Evolutionary conservation across 2,329 filamentous ascomycete genomes (phyloP).

Genomic region (Aspergillus amoenus): DNA sequence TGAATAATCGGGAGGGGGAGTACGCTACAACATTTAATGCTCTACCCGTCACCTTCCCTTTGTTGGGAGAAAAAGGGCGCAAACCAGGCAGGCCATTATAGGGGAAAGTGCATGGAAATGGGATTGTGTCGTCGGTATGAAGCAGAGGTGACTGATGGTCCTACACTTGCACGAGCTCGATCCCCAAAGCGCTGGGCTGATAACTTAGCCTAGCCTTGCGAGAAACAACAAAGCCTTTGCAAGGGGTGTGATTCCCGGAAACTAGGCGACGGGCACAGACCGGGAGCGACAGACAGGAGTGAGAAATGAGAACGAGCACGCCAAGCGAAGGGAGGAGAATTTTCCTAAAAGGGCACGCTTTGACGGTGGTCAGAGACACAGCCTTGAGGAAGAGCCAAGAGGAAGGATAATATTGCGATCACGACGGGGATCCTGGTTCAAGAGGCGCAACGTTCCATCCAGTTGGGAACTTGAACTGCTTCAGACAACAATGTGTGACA

Average conservation of each 20-base stretch:
- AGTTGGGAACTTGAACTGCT: conserved; percentile 20
- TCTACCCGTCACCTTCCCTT: background rate
- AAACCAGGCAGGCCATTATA: background rate
- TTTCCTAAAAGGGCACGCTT: background rate
- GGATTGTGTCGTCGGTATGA: background rate
- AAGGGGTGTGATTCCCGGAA: too few relatives aligned
- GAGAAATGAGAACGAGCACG: background rate
- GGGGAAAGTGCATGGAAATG: background rate
- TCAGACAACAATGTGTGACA: conserved; percentile 3
- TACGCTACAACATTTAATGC: background rate
- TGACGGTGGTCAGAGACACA: background rate
- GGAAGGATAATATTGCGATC: conserved; percentile 3
- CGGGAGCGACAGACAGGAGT: background rate
- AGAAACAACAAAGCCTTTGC: too few relatives aligned
- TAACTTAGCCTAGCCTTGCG: background rate
- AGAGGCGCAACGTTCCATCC: conserved; percentile 30
- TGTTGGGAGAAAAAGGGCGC: background rate
- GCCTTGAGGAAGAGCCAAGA: background rate
- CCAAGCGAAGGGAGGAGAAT: background rate
- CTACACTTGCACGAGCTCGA: background rate
- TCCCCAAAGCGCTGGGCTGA: background rate
- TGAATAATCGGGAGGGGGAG: background rate
- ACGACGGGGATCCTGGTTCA: conserved; percentile 18
- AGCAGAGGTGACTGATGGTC: too few relatives aligned
- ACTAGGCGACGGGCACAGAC: background rate